A percentile compares a stretch with the other conserved stretches of the same genome.
Evolutionary conservation across 2,329 filamentous ascomycete species (phyloP).

Genomic region (Aspergillus sojae): DNA sequence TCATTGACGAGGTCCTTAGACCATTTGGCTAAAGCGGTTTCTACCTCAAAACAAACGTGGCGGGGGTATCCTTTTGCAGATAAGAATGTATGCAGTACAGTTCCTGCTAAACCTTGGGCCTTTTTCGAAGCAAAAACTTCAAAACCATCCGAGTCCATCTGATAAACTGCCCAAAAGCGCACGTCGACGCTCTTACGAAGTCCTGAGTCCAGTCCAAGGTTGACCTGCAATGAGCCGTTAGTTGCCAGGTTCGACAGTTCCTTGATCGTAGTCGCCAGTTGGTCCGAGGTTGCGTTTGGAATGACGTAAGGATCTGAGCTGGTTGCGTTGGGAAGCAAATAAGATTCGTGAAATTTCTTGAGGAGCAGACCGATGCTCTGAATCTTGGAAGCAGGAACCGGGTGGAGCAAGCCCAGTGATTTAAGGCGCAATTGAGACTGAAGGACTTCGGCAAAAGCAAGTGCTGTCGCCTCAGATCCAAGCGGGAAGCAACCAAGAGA

Average conservation of each 20-base stretch:
- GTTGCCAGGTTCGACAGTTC: slow-evolving; percentile 32
- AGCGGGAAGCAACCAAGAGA: slow-evolving; percentile 52
- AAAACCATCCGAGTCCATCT: slow-evolving; percentile 35
- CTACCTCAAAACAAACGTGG: slow-evolving; percentile 43
- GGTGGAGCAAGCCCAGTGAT: slow-evolving; percentile 45
- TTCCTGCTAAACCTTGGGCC: slow-evolving; percentile 45
- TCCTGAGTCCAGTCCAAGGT: slow-evolving; percentile 45
- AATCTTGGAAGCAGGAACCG: slow-evolving; percentile 37
- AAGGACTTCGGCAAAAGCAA: slow-evolving; percentile 49
- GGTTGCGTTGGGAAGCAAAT: slow-evolving; percentile 23
- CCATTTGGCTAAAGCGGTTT: slow-evolving; percentile 42
- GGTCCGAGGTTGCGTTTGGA: slow-evolving; percentile 22
- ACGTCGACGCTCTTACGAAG: slow-evolving; percentile 39
- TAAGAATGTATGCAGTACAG: slow-evolving; percentile 50
- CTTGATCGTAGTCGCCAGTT: slow-evolving; percentile 32
- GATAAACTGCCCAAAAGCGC: slow-evolving; percentile 47
- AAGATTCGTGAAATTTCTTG: slow-evolving; percentile 33
- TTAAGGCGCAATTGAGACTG: slow-evolving; percentile 48
- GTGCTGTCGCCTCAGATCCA: slow-evolving; percentile 44
- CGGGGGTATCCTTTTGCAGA: slow-evolving; percentile 45
- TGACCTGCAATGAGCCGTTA: slow-evolving; percentile 33
- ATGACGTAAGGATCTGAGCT: slow-evolving; percentile 24
- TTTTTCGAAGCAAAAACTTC: slow-evolving; percentile 50
- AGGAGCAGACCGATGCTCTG: slow-evolving; percentile 37
- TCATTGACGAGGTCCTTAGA: slow-evolving; percentile 32